phyloP scores from a whole-genome alignment of 2,329 filamentous ascomycete genomes.

The Fusarium musae region DNA sequence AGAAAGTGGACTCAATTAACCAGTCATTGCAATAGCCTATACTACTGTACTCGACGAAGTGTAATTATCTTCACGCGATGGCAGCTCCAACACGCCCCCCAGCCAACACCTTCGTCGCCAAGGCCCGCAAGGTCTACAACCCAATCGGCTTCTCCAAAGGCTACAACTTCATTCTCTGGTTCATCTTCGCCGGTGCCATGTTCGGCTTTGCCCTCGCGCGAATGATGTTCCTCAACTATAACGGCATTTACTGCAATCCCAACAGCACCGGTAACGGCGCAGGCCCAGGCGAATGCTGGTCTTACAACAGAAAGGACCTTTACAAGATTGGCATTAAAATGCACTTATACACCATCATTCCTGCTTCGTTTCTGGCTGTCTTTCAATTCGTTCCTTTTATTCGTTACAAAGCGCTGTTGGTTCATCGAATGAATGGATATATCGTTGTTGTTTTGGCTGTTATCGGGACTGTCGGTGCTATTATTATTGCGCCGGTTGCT shows the following conservation, averaged over 20 bases:
- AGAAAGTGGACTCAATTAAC: too few relatives aligned
- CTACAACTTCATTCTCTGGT: conserved; percentile 60
- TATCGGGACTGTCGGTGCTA: conserved; percentile 57
- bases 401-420: conserved; percentile 58
- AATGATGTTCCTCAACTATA: conserved; percentile 37
- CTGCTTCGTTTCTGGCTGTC: conserved; percentile 55
- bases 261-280: background rate
- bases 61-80: background rate
- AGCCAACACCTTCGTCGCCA: conserved; percentile 9
- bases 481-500: conserved; percentile 63
- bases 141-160: conserved; percentile 63
- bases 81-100: background rate
- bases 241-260: conserved; percentile 15
- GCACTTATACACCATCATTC: conserved; percentile 57
- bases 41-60: background rate
- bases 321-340: conserved; percentile 55
- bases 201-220: conserved; percentile 27
- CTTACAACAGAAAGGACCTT: conserved; percentile 4
- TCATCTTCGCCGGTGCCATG: conserved; percentile 56
- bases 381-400: conserved; percentile 61
- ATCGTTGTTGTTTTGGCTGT: conserved; percentile 60
- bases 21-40: accelerated
- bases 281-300: conserved; percentile 21
- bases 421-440: conserved; percentile 73
- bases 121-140: conserved; percentile 50